Evolutionary conservation across 1,284 basidiomycete species (phyloP).

Genomic region (Microbotryum saponariae): DNA sequence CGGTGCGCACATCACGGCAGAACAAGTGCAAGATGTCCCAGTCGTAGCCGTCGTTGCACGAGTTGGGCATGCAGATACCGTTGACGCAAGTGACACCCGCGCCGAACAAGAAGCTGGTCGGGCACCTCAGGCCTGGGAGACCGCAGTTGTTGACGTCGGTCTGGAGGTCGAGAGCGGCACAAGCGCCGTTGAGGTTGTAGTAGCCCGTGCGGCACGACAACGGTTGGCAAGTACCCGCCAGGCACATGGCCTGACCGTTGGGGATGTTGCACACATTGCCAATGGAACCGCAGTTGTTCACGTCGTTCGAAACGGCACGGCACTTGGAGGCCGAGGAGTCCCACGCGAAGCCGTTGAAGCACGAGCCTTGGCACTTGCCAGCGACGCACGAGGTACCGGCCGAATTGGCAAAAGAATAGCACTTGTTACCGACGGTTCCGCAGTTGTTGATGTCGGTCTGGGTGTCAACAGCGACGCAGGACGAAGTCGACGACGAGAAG

Average conservation of each 20-base stretch:
- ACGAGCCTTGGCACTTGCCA: not conserved
- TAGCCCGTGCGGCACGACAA: slow-evolving; percentile 6
- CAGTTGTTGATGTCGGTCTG: slow-evolving; percentile 9
- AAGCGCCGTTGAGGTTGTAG: slow-evolving; percentile 6
- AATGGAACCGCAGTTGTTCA: slow-evolving; percentile 20
- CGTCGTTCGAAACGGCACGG: slow-evolving; percentile 10
- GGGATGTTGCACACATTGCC: slow-evolving; percentile 15
- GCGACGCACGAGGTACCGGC: not conserved
- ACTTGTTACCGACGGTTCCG: not conserved
- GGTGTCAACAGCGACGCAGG: slow-evolving; percentile 7
- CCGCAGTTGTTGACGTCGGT: slow-evolving; percentile 7
- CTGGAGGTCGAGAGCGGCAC: slow-evolving; percentile 1
- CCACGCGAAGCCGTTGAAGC: no score
- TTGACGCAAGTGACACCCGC: not conserved
- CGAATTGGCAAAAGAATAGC: not conserved
- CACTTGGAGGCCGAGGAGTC: slow-evolving; percentile 5
- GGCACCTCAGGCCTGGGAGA: not conserved
- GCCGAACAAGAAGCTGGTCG: not conserved
- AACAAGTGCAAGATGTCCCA: not conserved
- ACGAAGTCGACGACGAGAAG: not conserved
- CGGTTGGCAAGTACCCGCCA: slow-evolving; percentile 1
- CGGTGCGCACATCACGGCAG: not conserved
- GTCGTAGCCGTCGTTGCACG: slow-evolving; percentile 10
- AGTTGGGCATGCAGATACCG: slow-evolving; percentile 2
- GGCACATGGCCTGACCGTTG: slow-evolving; percentile 2